Base-by-base conservation (phyloP, 169 alveolate species). In the Theileria sp. region DNA sequence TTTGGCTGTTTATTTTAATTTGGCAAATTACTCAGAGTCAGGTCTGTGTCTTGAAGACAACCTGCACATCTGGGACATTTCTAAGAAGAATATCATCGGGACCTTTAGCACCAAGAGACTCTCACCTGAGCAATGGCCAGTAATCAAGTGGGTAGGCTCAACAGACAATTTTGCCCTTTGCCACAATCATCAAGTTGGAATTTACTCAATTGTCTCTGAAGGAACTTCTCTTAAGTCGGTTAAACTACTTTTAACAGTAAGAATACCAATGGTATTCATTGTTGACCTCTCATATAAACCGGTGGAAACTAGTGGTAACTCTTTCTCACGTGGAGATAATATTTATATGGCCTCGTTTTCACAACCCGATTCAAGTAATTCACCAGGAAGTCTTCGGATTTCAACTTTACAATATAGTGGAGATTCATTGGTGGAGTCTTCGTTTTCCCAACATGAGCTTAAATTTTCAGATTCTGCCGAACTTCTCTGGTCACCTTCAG, bases 61-160 rank as follows among this genome's bases (percentile, higher is more conserved):
- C 78, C 71, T 83, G 49, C 89, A 83, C 82, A 83, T 83, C 19
- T 83, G 89, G 89, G 86, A 83, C 44, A 83, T 83, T 15, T 58
- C 89, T 0, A 79, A 65, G 60, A 75, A 83, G 44, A 50, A 60
- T 34, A 83, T 83, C 38, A 77, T 83, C 26, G 89, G 86, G 23
- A 83, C 80, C 25, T 83, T 83, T 56, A 66, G 74, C 78, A 83
- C 86, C 0, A 81, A 80, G 26, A 79, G 86, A 17, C 32, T 83
- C 34, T 77, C 82, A 17, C 89, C 89, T 3, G 89, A 83, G 17
- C 89, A 83, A 71, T 83, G 89, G 89, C 89, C 89, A 10, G 58
- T 83, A 8, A 83, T 76, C 60, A 83, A 83, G 70, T 83, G 89
- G 89, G 54, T 83, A 17, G 89, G 89, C 10, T 12, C 50, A 38